These are phyloP conservation scores for Dendrothele bispora DNA, from an alignment of 768 basidiomycete genomes.

Conservation along the genomic window DNA sequence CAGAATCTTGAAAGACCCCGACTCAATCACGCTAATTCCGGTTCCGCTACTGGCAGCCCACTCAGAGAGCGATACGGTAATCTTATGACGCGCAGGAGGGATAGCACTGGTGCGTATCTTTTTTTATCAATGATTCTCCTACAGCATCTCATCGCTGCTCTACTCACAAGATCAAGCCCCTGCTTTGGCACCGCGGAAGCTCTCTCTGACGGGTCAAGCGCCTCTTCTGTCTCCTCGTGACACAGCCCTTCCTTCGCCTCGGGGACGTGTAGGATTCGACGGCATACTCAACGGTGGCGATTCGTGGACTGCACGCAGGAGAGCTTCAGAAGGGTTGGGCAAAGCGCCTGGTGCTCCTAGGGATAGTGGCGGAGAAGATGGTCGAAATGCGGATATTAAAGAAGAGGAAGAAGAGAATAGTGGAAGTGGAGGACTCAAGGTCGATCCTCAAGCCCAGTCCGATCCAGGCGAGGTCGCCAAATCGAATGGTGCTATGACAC, in stretches of 20 bases:
- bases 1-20: slow-evolving; percentile 60
- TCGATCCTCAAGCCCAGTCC: not conserved
- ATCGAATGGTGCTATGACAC: not conserved
- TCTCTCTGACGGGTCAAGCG: slow-evolving; percentile 64
- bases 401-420: slow-evolving; percentile 56
- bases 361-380: slow-evolving; percentile 41
- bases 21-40: slow-evolving; percentile 47
- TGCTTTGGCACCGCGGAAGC: slow-evolving; percentile 59
- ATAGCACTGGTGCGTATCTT: slow-evolving; percentile 58
- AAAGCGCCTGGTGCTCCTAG: slow-evolving; percentile 38
- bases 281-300: slow-evolving; percentile 70
- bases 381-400: slow-evolving; percentile 49
- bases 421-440: not conserved
- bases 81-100: slow-evolving; percentile 59
- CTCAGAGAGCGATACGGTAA: slow-evolving; percentile 67
- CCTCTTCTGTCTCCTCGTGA: slow-evolving; percentile 62
- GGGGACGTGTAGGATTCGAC: slow-evolving; percentile 69
- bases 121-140: slow-evolving; percentile 12
- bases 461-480: not conserved
- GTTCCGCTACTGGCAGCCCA: slow-evolving; percentile 47
- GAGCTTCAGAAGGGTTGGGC: slow-evolving; percentile 54
- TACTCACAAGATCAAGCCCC: slow-evolving; percentile 59
- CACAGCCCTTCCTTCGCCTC: slow-evolving; percentile 59
- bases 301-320: slow-evolving; percentile 66
- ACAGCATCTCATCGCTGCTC: too few relatives aligned